These are phyloP conservation scores for Trichocomaceae sp. DNA, from an alignment of 2,329 filamentous ascomycete species.

Conservation along the genomic window DNA sequence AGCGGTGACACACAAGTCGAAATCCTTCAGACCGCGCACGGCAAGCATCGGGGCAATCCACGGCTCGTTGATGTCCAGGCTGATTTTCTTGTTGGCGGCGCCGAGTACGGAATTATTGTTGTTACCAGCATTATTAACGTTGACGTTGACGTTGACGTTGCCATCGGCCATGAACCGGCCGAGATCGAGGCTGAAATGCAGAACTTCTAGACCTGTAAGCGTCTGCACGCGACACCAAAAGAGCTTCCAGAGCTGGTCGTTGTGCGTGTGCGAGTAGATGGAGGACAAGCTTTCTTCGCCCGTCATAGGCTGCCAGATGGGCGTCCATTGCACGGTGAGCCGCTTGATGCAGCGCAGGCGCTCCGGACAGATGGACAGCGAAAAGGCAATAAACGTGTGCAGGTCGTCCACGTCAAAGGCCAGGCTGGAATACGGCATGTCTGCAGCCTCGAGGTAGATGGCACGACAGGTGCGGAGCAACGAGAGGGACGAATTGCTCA, in stretches of 20 bases:
- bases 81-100: slow-evolving; percentile 19
- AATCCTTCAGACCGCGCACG: slow-evolving; percentile 23
- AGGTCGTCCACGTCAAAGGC: slow-evolving; percentile 33
- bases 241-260: slow-evolving; percentile 26
- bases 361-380: slow-evolving; percentile 17
- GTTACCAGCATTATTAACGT: neutral
- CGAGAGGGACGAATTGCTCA: slow-evolving; percentile 21
- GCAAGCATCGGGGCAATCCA: slow-evolving; percentile 27
- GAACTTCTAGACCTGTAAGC: slow-evolving; percentile 16
- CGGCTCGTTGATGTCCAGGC: slow-evolving; percentile 20
- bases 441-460: slow-evolving; percentile 30
- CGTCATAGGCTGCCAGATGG: slow-evolving; percentile 29
- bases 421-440: slow-evolving; percentile 24
- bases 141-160: neutral
- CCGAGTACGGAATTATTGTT: slow-evolving; percentile 18
- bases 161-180: slow-evolving; percentile 23
- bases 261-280: slow-evolving; percentile 33
- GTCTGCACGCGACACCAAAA: slow-evolving; percentile 26
- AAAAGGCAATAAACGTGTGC: slow-evolving; percentile 32
- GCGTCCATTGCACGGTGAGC: slow-evolving; percentile 29
- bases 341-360: slow-evolving; percentile 18
- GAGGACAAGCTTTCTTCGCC: slow-evolving; percentile 25
- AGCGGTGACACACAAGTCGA: slow-evolving; percentile 31
- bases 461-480: slow-evolving; percentile 29
- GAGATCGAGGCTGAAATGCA: slow-evolving; percentile 26